Evolutionary conservation across 192 early-diverging fungal species (phyloP).

Genomic region (Chytriomyces confervae): DNA sequence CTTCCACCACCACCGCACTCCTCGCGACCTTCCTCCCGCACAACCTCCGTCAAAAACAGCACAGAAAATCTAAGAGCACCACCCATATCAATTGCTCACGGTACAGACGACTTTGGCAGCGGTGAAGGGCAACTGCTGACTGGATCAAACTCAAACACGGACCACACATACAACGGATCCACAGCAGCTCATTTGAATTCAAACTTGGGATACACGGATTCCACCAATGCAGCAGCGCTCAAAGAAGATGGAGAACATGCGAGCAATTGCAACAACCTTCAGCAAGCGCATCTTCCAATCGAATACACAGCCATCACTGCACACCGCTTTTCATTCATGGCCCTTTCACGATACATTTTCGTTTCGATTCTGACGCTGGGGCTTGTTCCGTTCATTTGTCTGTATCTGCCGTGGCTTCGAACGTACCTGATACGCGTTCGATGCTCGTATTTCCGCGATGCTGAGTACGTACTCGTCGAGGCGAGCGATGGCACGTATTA

Average conservation of each 20-base stretch:
- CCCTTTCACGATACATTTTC: conserved; percentile 15
- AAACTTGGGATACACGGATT: neutral
- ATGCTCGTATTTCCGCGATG: conserved; percentile 39
- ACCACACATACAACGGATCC: neutral
- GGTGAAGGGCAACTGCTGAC: neutral
- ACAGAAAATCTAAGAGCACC: conserved; percentile 29
- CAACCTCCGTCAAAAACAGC: conserved; percentile 6
- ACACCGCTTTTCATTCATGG: conserved; percentile 5
- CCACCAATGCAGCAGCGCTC: neutral
- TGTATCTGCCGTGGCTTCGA: conserved; percentile 35
- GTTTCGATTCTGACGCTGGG: conserved; percentile 38
- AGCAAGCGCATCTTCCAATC: conserved; percentile 18
- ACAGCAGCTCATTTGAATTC: neutral
- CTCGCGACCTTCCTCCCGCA: neutral
- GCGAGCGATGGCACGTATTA: conserved; percentile 32
- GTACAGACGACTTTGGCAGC: neutral
- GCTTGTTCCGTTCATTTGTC: conserved; percentile 31
- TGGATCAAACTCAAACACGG: neutral
- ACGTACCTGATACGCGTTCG: conserved; percentile 17
- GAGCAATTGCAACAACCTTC: neutral
- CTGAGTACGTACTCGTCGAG: conserved; percentile 38
- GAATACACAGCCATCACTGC: conserved; percentile 45
- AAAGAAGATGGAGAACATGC: neutral
- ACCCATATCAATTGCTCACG: neutral
- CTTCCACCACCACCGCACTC: neutral